Evolutionary conservation across 805 yeast genomes (phyloP).

Genomic region (Metschnikowia rubicola): DNA sequence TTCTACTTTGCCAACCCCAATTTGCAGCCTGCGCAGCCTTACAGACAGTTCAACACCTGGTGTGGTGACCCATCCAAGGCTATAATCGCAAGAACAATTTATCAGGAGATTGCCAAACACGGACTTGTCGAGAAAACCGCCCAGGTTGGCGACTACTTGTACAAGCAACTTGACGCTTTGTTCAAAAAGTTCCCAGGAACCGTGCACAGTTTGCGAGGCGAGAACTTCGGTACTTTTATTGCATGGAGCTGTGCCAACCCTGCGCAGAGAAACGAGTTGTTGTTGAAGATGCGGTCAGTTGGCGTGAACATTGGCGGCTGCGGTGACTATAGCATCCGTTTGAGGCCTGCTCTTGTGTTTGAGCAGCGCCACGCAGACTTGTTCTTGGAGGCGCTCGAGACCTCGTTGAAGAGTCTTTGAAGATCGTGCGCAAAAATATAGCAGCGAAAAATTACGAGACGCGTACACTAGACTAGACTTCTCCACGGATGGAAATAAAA

Average conservation of each 20-base stretch:
- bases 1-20: slow-evolving; percentile 60
- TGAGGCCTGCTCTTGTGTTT: slow-evolving; percentile 64
- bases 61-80: slow-evolving; percentile 74
- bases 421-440: no score
- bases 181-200: slow-evolving; percentile 39
- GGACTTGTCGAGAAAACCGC: slow-evolving; percentile 48
- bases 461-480: no score
- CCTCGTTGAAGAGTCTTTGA: slow-evolving; percentile 5
- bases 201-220: slow-evolving; percentile 55
- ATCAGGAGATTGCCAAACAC: slow-evolving; percentile 49
- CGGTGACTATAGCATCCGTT: slow-evolving; percentile 54
- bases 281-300: slow-evolving; percentile 42
- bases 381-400: slow-evolving; percentile 43
- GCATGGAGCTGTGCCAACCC: slow-evolving; percentile 56
- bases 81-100: slow-evolving; percentile 58
- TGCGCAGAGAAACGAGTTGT: slow-evolving; percentile 44
- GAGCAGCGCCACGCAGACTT: slow-evolving; percentile 60
- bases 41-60: slow-evolving; percentile 76
- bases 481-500: no score
- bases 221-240: slow-evolving; percentile 60
- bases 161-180: slow-evolving; percentile 37
- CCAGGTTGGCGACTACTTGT: slow-evolving; percentile 54
- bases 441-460: no score
- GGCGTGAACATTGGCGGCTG: slow-evolving; percentile 72
- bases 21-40: slow-evolving; percentile 57